phyloP scores from a whole-genome alignment of 2,329 filamentous ascomycete species.

The Zymoseptoria pseudotritici region DNA sequence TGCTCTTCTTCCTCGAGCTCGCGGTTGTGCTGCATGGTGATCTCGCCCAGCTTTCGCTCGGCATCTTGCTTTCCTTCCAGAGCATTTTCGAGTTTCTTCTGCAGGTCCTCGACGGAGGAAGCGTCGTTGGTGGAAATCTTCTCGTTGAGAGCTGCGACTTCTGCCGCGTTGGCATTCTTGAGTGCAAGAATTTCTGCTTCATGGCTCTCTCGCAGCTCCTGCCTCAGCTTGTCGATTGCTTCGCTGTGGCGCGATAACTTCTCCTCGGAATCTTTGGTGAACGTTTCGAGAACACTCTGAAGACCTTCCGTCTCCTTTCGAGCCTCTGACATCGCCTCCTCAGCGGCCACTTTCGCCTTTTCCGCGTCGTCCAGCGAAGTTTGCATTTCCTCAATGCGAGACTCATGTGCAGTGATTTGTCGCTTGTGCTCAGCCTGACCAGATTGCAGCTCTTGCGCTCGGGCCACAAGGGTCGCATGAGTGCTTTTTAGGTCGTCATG shows the following conservation, averaged over 20 bases:
- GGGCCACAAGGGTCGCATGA: neutral
- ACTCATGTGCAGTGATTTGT: neutral
- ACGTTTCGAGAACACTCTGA: conserved; percentile 17
- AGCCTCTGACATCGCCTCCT: conserved; percentile 1
- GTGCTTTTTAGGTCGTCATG: neutral
- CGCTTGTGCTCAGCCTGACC: neutral
- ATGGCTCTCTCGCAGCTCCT: conserved; percentile 2
- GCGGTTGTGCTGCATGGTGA: conserved; percentile 17
- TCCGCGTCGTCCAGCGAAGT: conserved; percentile 2
- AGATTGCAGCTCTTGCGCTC: neutral
- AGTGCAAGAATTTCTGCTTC: conserved; percentile 1
- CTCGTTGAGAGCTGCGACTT: conserved; percentile 2
- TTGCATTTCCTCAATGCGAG: conserved; percentile 13
- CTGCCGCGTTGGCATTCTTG: conserved; percentile 4
- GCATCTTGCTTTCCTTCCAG: conserved; percentile 8
- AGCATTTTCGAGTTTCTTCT: conserved; percentile 5
- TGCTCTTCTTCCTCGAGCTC: conserved; percentile 20
- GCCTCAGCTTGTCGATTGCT: conserved; percentile 6
- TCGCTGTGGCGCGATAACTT: conserved; percentile 11
- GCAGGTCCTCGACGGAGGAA: conserved; percentile 1
- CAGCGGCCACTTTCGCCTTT: conserved; percentile 1
- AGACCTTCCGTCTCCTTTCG: conserved; percentile 6
- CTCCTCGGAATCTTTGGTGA: conserved; percentile 13
- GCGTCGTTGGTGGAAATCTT: conserved; percentile 2
- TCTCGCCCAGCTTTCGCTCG: conserved; percentile 11